Conservation (phyloP, 2,329 filamentous ascomycete genomes). For the Monilinia aucupariae region DNA sequence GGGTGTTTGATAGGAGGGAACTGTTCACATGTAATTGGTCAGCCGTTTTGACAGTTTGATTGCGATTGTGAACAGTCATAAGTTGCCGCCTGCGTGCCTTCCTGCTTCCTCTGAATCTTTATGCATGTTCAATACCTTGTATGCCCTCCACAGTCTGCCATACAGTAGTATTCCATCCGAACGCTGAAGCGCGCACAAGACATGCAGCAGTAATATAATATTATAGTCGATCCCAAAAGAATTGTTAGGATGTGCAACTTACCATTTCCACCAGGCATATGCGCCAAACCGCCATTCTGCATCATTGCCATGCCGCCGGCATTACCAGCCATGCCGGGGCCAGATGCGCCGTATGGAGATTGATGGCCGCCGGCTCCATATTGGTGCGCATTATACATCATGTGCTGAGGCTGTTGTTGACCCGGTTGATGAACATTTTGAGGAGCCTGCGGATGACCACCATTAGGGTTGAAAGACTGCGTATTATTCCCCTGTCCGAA, state of each 20-base stretch:
- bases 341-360: slow-evolving; percentile 28
- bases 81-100: slow-evolving; percentile 5
- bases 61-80: slow-evolving; percentile 18
- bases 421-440: slow-evolving; percentile 26
- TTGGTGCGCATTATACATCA: slow-evolving; percentile 51
- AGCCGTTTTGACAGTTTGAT: slow-evolving; percentile 27
- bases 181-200: slow-evolving; percentile 1
- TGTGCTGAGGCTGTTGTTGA: slow-evolving; percentile 39
- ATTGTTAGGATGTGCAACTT: slow-evolving; percentile 29
- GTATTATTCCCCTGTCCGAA: slow-evolving; percentile 18
- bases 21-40: slow-evolving; percentile 36
- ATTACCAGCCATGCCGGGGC: slow-evolving; percentile 31
- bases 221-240: slow-evolving; percentile 1
- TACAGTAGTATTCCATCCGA: neutral
- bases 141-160: neutral
- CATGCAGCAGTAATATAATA: slow-evolving; percentile 8
- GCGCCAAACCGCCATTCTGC: slow-evolving; percentile 41
- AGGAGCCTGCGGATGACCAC: slow-evolving; percentile 18
- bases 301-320: slow-evolving; percentile 48
- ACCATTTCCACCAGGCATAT: slow-evolving; percentile 33
- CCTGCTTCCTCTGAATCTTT: neutral
- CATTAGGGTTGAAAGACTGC: slow-evolving; percentile 21
- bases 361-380: slow-evolving; percentile 26
- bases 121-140: slow-evolving; percentile 8
- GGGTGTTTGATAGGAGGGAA: slow-evolving; percentile 52